Percentiles rank a stretch among this genome's conserved stretches.
Conservation (phyloP, 75 land plant species). For the Chamaecyparis obtusa region DNA sequence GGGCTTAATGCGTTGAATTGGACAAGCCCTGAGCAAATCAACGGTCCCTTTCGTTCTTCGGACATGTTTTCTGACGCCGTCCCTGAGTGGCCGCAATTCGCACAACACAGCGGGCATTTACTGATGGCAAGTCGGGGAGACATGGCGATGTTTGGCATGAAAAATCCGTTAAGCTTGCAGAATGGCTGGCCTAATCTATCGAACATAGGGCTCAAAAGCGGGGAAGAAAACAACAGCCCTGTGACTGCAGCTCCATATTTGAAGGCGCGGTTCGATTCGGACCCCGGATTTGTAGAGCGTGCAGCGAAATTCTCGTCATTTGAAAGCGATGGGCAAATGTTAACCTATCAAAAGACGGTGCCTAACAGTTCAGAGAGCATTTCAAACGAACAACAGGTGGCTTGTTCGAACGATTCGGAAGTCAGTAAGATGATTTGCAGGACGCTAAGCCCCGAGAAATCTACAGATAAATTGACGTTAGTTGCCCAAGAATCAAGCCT, state of each 20-base stretch:
- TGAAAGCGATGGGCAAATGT: constrained; percentile 11
- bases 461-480: background rate
- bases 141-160: background rate
- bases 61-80: background rate
- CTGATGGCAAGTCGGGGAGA: constrained; percentile 1
- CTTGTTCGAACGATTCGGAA: constrained; percentile 6
- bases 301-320: constrained; percentile 63
- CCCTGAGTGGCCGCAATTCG: constrained; percentile 4
- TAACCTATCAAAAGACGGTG: background rate
- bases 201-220: background rate
- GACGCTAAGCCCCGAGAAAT: background rate
- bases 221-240: background rate
- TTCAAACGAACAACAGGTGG: background rate
- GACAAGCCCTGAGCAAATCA: background rate
- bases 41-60: background rate
- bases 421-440: background rate
- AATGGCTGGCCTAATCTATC: constrained; percentile 9
- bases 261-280: constrained; percentile 34
- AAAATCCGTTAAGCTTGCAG: background rate
- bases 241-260: constrained; percentile 28
- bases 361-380: background rate
- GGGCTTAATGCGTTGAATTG: background rate
- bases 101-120: background rate
- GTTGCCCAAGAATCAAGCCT: background rate
- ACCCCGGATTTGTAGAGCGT: constrained; percentile 69